Evolutionary conservation across 75 land plant genomes (phyloP).

Genomic region (Picea sitchensis): DNA sequence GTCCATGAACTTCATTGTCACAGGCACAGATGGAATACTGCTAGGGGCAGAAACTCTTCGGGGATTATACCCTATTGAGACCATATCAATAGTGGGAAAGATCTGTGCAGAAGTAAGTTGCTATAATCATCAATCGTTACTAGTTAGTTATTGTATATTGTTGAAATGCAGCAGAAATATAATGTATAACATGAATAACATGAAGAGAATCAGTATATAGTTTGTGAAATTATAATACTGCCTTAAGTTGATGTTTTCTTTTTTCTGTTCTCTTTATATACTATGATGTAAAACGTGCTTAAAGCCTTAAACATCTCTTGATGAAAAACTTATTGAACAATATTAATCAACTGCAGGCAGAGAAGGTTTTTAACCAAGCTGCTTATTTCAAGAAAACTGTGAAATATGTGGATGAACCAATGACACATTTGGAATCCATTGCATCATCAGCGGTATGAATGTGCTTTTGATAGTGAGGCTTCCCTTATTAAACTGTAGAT

Average conservation of each 20-base stretch:
- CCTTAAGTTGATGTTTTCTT: background rate
- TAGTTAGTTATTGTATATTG: background rate
- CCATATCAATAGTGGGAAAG: slow-evolving; percentile 77
- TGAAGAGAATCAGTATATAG: background rate
- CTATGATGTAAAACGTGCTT: background rate
- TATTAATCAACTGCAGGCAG: slow-evolving; percentile 56
- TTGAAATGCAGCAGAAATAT: background rate
- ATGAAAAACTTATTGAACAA: background rate
- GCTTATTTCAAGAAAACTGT: slow-evolving; percentile 87
- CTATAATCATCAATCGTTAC: background rate
- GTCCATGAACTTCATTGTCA: slow-evolving; percentile 1
- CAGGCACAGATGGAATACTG: slow-evolving; percentile 93
- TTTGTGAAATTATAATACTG: background rate
- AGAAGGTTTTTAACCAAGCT: slow-evolving; percentile 95
- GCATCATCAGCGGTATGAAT: slow-evolving; percentile 92
- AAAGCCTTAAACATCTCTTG: background rate
- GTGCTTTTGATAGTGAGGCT: background rate
- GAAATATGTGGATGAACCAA: slow-evolving; percentile 92
- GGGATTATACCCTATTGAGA: slow-evolving; percentile 88
- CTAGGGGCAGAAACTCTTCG: slow-evolving; percentile 97
- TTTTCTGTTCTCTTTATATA: too few relatives aligned
- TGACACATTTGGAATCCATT: slow-evolving; percentile 96
- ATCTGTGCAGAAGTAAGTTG: slow-evolving; percentile 80
- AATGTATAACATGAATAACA: background rate
- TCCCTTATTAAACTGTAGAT: background rate